Evolutionary conservation across 257 asterid species (phyloP), one percentile per base, ranked within the genome.

Genomic region (Nicotiana obtusifolia): DNA sequence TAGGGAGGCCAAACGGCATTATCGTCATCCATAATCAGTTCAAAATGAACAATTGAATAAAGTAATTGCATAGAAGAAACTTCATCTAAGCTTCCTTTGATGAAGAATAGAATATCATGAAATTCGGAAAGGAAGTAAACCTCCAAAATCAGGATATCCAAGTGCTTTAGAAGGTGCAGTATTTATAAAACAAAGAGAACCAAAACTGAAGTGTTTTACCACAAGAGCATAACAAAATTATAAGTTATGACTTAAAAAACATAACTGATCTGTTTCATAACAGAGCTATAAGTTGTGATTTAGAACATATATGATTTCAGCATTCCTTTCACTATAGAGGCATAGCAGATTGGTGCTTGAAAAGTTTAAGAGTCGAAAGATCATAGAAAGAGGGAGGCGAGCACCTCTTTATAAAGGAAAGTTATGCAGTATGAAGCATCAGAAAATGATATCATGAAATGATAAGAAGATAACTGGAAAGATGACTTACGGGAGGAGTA

Each of bases 401-500:
- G 0, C 76, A 8, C 28, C 76, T 78, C 5, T 49, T 78, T n/a
- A 31, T 56, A 30, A 35, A 57, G 57, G 69, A 11, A 78, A 37
- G 19, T 37, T 60, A 14, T 37, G 75, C 60, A 78, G 24, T 22
- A 79, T 80, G 7, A 44, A 35, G 11, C 76, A 61, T 24, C 4
- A 61, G 24, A 71, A 22, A 16, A 22, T 15, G 5, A 59, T 22
- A 15, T 24, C 76, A 61, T 20, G 35, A 64, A 26, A 33, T 64
- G 7, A 1, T 20, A 9, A 64, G 5, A 81, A 5, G 11, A 47
- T 22, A 76, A 76, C n/a, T 8, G 7, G 64, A 44, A 52, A 53
- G 81, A 80, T 44, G 77, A 76, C 85, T 86, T 80, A 88, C 86
- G 2, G 87, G 86, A 28, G 90, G 90, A 44, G 87, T 82, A 49